Percentiles rank a stretch among this genome's conserved stretches.
Conservation (phyloP, 2,329 filamentous ascomycete species). For the Colletotrichum truncatum region DNA sequence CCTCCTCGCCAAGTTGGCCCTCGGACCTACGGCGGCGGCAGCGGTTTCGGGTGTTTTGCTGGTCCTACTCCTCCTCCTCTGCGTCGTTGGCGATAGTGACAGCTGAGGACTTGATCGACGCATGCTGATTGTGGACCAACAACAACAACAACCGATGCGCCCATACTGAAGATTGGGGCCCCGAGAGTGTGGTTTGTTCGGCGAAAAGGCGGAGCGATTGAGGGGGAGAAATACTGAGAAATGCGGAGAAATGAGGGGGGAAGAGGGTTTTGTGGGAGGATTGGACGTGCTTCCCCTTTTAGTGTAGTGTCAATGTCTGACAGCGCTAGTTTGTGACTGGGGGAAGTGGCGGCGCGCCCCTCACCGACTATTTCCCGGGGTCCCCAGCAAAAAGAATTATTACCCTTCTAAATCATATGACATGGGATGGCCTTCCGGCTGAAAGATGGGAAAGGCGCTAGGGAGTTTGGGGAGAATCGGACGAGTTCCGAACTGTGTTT, state of each 20-base stretch:
- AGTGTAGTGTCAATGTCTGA: too few relatives aligned
- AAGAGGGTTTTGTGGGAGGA: too few relatives aligned
- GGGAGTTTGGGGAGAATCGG: neutral
- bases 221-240: constrained; percentile 24
- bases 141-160: too few relatives aligned
- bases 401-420: neutral
- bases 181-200: constrained; percentile 9
- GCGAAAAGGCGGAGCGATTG: constrained; percentile 11
- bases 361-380: constrained; percentile 14
- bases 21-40: neutral
- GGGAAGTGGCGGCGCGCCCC: neutral
- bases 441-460: neutral
- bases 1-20: constrained; percentile 31
- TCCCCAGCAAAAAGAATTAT: neutral
- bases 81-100: neutral
- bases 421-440: constrained; percentile 4
- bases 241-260: constrained; percentile 27
- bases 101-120: constrained; percentile 6
- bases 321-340: too few relatives aligned
- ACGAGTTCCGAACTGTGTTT: constrained; percentile 5
- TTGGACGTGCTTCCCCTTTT: too few relatives aligned
- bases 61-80: neutral
- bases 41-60: constrained; percentile 9
- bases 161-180: too few relatives aligned
- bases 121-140: constrained; percentile 17